Percentiles rank a stretch among this genome's conserved stretches.
These are phyloP conservation scores for Neofusicoccum laricinum DNA, from an alignment of 2,329 filamentous ascomycete species.

Conservation along the genomic window DNA sequence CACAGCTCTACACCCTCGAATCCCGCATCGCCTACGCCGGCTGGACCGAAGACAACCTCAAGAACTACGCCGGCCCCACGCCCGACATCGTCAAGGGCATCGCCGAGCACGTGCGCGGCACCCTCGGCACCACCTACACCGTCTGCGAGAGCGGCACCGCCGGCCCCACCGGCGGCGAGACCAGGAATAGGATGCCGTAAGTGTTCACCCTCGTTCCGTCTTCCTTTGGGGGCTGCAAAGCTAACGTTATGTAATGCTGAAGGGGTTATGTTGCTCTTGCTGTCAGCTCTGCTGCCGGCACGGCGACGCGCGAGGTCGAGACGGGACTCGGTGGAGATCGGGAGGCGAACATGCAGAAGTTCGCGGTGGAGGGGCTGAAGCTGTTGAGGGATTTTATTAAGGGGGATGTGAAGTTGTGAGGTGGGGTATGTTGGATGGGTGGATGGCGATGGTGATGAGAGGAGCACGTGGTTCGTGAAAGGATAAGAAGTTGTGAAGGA, in stretches of 20 bases:
- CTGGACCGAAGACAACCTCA: conserved; percentile 56
- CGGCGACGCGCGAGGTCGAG: conserved; percentile 53
- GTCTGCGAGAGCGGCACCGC: conserved; percentile 61
- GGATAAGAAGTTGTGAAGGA: neutral
- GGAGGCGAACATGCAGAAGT: conserved; percentile 61
- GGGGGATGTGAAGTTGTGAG: conserved; percentile 40
- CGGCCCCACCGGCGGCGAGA: conserved; percentile 59
- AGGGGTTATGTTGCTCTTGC: conserved; percentile 62
- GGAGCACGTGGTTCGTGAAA: neutral
- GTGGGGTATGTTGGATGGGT: neutral
- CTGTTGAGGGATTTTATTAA: conserved; percentile 57
- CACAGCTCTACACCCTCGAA: conserved; percentile 55
- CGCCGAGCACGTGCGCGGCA: conserved; percentile 56
- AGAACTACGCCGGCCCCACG: conserved; percentile 58
- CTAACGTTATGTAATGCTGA: neutral
- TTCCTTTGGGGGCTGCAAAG: neutral
- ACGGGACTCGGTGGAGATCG: conserved; percentile 55
- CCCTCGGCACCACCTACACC: conserved; percentile 56
- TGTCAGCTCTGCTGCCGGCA: conserved; percentile 53
- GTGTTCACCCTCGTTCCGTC: neutral
- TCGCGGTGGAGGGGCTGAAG: conserved; percentile 57
- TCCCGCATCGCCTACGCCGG: conserved; percentile 58
- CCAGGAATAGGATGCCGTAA: conserved; percentile 56
- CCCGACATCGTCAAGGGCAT: conserved; percentile 56
- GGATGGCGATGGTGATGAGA: neutral